phyloP scores from a whole-genome alignment of 768 basidiomycete species.

The Mycena rebaudengoi region DNA sequence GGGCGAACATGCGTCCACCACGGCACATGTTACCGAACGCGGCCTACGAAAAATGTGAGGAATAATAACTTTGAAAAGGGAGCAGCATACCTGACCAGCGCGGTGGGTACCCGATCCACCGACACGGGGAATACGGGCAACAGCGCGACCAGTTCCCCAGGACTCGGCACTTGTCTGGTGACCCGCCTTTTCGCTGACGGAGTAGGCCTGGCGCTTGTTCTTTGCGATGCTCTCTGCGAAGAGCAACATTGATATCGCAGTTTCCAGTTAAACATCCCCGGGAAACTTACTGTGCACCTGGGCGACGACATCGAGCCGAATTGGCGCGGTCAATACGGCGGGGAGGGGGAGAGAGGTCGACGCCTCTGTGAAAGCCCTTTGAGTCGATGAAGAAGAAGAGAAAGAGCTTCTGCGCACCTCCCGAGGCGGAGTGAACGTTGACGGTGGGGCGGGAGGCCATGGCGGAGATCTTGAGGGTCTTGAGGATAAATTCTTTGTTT shows the following conservation, averaged over 20 bases:
- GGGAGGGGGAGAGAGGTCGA: slow-evolving; percentile 92
- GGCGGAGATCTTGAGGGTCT: slow-evolving; percentile 48
- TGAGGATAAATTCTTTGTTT: no score
- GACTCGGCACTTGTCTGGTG: slow-evolving; percentile 99
- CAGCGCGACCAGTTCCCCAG: slow-evolving; percentile 99
- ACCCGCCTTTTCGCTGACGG: slow-evolving; percentile 97
- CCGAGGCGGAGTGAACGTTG: slow-evolving; percentile 77
- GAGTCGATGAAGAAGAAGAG: slow-evolving; percentile 25
- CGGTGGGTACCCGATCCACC: slow-evolving; percentile 98
- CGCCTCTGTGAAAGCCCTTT: slow-evolving; percentile 60
- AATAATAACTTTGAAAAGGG: neutral
- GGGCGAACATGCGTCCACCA: slow-evolving; percentile 99
- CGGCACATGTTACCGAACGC: slow-evolving; percentile 99
- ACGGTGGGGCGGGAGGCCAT: slow-evolving; percentile 97
- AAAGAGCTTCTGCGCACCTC: slow-evolving; percentile 58
- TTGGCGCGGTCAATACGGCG: slow-evolving; percentile 96
- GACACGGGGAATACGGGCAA: slow-evolving; percentile 99
- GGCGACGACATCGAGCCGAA: slow-evolving; percentile 97
- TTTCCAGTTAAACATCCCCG: neutral
- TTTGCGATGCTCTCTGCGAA: slow-evolving; percentile 93
- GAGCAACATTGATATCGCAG: slow-evolving; percentile 24
- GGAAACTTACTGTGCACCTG: slow-evolving; percentile 96
- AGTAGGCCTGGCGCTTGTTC: slow-evolving; percentile 97
- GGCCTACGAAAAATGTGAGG: slow-evolving; percentile 59
- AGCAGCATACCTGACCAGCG: slow-evolving; percentile 82